phyloP scores from a whole-genome alignment of 2,329 filamentous ascomycete species.

The Trichophyton simii region DNA sequence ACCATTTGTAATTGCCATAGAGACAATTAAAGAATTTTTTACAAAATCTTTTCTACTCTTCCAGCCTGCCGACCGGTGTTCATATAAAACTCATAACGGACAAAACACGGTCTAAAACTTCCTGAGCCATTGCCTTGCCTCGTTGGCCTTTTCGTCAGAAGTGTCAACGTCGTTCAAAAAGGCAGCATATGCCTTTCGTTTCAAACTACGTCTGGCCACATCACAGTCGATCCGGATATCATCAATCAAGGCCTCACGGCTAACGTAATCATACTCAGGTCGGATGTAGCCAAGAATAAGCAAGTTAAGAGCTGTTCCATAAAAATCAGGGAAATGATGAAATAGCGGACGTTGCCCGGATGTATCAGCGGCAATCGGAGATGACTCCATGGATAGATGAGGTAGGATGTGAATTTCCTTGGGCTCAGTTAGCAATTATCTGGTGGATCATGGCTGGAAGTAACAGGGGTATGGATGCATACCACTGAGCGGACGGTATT shows the following conservation, averaged over 20 bases:
- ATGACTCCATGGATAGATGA: constrained; percentile 42
- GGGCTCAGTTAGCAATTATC: not conserved
- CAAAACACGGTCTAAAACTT: constrained; percentile 15
- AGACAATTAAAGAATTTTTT: not conserved
- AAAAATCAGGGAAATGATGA: constrained; percentile 57
- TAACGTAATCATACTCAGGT: constrained; percentile 77
- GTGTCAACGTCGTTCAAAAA: constrained; percentile 25
- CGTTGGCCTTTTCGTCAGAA: constrained; percentile 18
- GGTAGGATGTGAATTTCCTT: constrained; percentile 78
- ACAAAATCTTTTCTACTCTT: not conserved
- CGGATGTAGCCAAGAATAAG: constrained; percentile 78
- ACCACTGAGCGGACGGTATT: constrained; percentile 70
- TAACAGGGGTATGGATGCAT: constrained; percentile 16
- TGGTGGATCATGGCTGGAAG: not conserved
- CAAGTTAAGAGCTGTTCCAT: constrained; percentile 65
- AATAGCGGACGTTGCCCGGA: constrained; percentile 21
- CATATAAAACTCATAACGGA: no score
- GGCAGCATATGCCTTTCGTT: constrained; percentile 46
- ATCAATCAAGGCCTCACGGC: constrained; percentile 66
- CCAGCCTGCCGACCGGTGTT: no score
- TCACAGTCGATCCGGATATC: constrained; percentile 85
- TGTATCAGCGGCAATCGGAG: constrained; percentile 15
- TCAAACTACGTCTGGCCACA: constrained; percentile 63
- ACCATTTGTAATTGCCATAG: not conserved
- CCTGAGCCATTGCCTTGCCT: constrained; percentile 26